phyloP scores from a whole-genome alignment of 2,329 filamentous ascomycete species.

The Corniculantispora saksenae region DNA sequence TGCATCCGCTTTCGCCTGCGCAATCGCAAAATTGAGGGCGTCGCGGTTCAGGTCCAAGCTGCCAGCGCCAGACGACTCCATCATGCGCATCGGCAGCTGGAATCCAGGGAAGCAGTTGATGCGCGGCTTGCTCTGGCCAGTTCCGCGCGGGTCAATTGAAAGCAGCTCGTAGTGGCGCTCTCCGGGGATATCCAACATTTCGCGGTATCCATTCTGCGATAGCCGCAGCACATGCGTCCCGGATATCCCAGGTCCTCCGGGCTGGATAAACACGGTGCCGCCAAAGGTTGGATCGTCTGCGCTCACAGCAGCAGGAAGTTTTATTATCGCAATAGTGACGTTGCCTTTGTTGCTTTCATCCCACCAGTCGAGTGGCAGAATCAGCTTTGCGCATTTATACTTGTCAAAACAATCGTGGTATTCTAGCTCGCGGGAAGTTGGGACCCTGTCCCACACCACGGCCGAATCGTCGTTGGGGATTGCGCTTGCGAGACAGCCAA shows the following conservation, averaged over 20 bases:
- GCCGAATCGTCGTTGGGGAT: too few species aligned
- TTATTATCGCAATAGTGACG: slow-evolving; percentile 43
- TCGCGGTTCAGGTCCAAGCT: slow-evolving; percentile 22
- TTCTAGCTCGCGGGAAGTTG: slow-evolving; percentile 35
- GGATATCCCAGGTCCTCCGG: slow-evolving; percentile 46
- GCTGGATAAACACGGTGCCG: slow-evolving; percentile 46
- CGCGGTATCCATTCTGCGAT: slow-evolving; percentile 31
- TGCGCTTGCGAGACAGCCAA: too few species aligned
- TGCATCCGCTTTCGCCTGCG: slow-evolving; percentile 30
- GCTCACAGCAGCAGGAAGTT: slow-evolving; percentile 41
- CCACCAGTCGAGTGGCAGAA: slow-evolving; percentile 45
- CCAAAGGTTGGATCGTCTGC: slow-evolving; percentile 40
- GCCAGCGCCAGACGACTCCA: slow-evolving; percentile 35
- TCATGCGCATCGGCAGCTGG: slow-evolving; percentile 31
- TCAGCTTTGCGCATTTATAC: slow-evolving; percentile 43
- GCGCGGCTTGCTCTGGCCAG: slow-evolving; percentile 37
- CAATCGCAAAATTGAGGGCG: slow-evolving; percentile 29
- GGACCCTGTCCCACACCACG: slow-evolving; percentile 39
- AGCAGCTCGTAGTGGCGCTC: slow-evolving; percentile 42
- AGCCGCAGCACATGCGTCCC: slow-evolving; percentile 35
- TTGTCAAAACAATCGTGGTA: slow-evolving; percentile 43
- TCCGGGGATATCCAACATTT: slow-evolving; percentile 27
- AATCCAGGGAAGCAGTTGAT: slow-evolving; percentile 40
- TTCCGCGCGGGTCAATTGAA: slow-evolving; percentile 46
- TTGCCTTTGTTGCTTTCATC: slow-evolving; percentile 29